These are phyloP conservation scores for Tylopilus subfusipes DNA, from an alignment of 768 basidiomycete species.

Conservation along the genomic window DNA sequence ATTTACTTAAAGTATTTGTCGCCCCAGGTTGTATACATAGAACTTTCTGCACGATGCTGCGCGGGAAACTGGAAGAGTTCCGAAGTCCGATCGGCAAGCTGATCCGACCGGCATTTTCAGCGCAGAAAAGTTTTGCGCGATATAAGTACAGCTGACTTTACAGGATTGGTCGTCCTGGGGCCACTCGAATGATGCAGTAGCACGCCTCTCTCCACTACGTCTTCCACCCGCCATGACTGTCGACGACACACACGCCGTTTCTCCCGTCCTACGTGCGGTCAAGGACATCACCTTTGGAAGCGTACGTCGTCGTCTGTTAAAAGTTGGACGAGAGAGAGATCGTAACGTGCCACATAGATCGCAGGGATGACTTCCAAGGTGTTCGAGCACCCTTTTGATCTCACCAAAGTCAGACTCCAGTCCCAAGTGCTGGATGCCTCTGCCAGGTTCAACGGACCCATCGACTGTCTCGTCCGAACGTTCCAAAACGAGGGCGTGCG, in stretches of 20 bases:
- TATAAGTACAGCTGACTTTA: constrained; percentile 13
- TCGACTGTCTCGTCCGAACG: constrained; percentile 84
- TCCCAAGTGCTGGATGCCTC: constrained; percentile 76
- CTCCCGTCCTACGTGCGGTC: constrained; percentile 22
- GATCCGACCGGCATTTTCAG: constrained; percentile 15
- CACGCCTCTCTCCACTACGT: constrained; percentile 6
- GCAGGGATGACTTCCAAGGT: constrained; percentile 85
- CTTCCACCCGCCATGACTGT: constrained; percentile 16
- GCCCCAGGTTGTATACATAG: no score
- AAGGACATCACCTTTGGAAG: constrained; percentile 59
- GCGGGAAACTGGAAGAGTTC: background rate
- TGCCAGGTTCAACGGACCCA: constrained; percentile 73
- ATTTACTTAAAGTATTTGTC: no score
- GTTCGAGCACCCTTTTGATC: constrained; percentile 93
- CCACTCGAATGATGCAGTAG: constrained; percentile 27
- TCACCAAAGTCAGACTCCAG: constrained; percentile 93
- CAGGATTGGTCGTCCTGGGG: constrained; percentile 23
- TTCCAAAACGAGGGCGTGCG: constrained; percentile 76
- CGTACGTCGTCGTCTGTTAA: constrained; percentile 39
- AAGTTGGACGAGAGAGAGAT: background rate
- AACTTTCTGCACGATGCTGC: no score
- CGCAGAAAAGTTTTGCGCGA: constrained; percentile 14
- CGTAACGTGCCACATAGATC: constrained; percentile 39
- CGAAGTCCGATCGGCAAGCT: constrained; percentile 9
- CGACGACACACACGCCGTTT: constrained; percentile 15